Evolutionary conservation across 495 filamentous ascomycete species (phyloP).

Genomic region (Margaritispora aquatica): DNA sequence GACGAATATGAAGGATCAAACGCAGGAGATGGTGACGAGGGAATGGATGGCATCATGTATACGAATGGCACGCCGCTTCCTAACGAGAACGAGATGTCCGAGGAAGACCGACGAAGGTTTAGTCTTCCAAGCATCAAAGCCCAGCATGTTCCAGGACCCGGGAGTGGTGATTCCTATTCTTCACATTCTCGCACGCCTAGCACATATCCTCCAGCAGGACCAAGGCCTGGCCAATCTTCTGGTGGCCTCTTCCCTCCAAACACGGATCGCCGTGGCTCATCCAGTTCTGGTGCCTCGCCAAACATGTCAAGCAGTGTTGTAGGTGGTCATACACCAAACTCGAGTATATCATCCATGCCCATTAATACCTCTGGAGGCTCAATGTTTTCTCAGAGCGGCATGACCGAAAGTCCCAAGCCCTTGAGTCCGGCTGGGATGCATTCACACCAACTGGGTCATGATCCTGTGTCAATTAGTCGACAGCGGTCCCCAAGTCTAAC

Average conservation of each 20-base stretch:
- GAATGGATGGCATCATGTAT: constrained; percentile 75
- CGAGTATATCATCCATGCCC: constrained; percentile 41
- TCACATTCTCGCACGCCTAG: constrained; percentile 53
- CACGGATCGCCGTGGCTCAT: constrained; percentile 39
- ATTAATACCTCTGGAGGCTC: constrained; percentile 45
- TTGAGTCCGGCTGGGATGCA: constrained; percentile 63
- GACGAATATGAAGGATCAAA: constrained; percentile 56
- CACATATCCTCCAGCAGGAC: constrained; percentile 72
- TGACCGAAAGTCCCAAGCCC: constrained; percentile 85
- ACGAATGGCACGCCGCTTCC: constrained; percentile 50
- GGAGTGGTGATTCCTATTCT: constrained; percentile 35
- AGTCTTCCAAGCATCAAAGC: constrained; percentile 70
- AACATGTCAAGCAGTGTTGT: constrained; percentile 31
- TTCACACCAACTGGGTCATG: constrained; percentile 52
- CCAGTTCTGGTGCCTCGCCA: constrained; percentile 48
- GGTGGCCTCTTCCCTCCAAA: constrained; percentile 58
- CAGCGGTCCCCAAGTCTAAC: constrained; percentile 66
- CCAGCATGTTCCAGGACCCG: constrained; percentile 53
- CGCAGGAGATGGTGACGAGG: constrained; percentile 56
- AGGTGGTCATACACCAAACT: constrained; percentile 39
- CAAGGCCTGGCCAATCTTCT: constrained; percentile 34
- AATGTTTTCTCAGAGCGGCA: constrained; percentile 61
- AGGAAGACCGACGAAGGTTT: constrained; percentile 44
- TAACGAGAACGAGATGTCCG: constrained; percentile 59
- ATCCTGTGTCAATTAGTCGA: constrained; percentile 43